Percentiles rank a stretch among this genome's conserved stretches.
phyloP scores from a whole-genome alignment of 1,139 yeast genomes.

The Schwanniomyces etchellsii region DNA sequence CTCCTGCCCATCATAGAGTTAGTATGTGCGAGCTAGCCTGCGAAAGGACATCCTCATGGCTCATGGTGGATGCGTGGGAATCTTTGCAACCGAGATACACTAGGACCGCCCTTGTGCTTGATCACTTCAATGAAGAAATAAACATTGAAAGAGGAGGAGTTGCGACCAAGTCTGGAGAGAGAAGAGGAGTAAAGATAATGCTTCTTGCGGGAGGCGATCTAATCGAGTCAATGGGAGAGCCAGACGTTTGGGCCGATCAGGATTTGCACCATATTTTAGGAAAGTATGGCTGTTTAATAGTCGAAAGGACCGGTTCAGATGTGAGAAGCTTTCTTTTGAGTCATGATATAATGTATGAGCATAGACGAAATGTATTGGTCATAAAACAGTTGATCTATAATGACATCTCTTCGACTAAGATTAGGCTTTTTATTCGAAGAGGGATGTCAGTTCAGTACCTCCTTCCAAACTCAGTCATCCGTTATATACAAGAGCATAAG shows the following conservation, averaged over 20 bases:
- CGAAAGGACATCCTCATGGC: constrained; percentile 93
- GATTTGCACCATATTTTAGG: constrained; percentile 95
- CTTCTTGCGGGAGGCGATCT: constrained; percentile 95
- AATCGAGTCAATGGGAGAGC: constrained; percentile 99
- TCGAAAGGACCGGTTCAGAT: constrained; percentile 94
- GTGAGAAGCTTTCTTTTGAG: constrained; percentile 85
- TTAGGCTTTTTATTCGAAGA: constrained; percentile 82
- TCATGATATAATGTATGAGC: constrained; percentile 97
- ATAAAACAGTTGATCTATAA: constrained; percentile 94
- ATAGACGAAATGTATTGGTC: constrained; percentile 85
- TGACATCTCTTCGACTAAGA: constrained; percentile 93
- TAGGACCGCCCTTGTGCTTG: constrained; percentile 90
- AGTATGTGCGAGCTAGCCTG: constrained; percentile 98
- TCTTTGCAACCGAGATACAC: constrained; percentile 87
- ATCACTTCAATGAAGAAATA: constrained; percentile 93
- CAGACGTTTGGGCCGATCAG: constrained; percentile 97
- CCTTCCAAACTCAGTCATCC: constrained; percentile 88
- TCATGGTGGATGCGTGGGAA: constrained; percentile 99
- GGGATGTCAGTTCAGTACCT: constrained; percentile 96
- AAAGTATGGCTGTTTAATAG: constrained; percentile 90
- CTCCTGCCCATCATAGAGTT: constrained; percentile 83
- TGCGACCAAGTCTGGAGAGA: constrained; percentile 63
- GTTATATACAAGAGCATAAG: constrained; percentile 90
- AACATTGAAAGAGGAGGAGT: constrained; percentile 88
- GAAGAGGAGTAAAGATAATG: constrained; percentile 90